phyloP scores from a whole-genome alignment of 2,329 filamentous ascomycete species.

The Pseudogymnoascus sp. region DNA sequence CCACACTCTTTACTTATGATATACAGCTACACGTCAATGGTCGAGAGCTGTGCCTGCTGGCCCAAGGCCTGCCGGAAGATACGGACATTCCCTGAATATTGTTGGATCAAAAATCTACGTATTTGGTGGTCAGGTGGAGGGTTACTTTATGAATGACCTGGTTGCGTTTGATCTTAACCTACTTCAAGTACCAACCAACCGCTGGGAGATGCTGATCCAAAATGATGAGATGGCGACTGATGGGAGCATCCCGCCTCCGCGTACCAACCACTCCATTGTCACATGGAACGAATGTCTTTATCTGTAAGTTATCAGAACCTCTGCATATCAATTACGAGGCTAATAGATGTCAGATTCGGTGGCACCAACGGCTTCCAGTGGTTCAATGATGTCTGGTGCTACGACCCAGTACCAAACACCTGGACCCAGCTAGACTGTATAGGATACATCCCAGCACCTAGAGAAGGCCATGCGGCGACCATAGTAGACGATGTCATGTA shows the following conservation, averaged over 20 bases:
- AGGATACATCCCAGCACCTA: conserved; percentile 87
- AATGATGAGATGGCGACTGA: conserved; percentile 52
- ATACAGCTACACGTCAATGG: conserved; percentile 92
- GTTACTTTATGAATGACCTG: conserved; percentile 95
- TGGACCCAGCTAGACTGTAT: conserved; percentile 94
- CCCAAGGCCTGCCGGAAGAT: conserved; percentile 77
- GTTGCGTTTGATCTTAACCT: conserved; percentile 94
- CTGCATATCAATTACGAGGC: conserved; percentile 8
- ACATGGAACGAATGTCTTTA: conserved; percentile 92
- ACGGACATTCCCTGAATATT: conserved; percentile 94
- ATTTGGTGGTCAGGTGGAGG: conserved; percentile 95
- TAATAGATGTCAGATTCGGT: conserved; percentile 60
- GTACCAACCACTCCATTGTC: conserved; percentile 91
- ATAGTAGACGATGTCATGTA: conserved; percentile 99
- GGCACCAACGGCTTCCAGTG: conserved; percentile 92
- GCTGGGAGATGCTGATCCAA: conserved; percentile 86
- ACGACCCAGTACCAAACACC: conserved; percentile 71
- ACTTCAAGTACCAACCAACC: conserved; percentile 80
- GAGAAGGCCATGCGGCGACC: conserved; percentile 89
- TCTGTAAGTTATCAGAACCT: conserved; percentile 52
- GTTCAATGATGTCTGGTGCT: conserved; percentile 99
- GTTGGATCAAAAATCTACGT: conserved; percentile 95
- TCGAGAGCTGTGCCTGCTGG: conserved; percentile 86
- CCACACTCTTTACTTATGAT: conserved; percentile 15
- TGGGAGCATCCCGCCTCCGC: conserved; percentile 69